These are phyloP conservation scores for Ascosphaera apis DNA, from an alignment of 2,329 filamentous ascomycete genomes.

Conservation along the genomic window DNA sequence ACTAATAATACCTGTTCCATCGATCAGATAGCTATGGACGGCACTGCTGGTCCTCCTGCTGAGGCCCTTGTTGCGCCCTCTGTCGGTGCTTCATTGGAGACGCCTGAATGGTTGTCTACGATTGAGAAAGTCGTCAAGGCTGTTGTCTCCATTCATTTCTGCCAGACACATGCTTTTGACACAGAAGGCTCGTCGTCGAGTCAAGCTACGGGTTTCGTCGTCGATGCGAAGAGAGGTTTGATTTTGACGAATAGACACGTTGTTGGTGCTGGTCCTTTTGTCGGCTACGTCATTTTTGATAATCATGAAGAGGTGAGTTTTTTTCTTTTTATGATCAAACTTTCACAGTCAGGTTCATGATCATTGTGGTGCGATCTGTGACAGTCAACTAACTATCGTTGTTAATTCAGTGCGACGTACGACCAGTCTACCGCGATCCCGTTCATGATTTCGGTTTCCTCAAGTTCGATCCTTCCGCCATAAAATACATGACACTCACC, in stretches of 20 bases:
- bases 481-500: constrained; percentile 88
- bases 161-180: constrained; percentile 92
- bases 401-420: constrained; percentile 54
- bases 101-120: constrained; percentile 81
- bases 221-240: constrained; percentile 79
- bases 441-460: constrained; percentile 97
- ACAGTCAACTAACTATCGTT: neutral
- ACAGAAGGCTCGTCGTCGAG: constrained; percentile 86
- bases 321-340: too few relatives aligned
- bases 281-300: constrained; percentile 95
- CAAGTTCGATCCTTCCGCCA: constrained; percentile 80
- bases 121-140: constrained; percentile 87
- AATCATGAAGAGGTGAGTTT: constrained; percentile 59
- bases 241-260: constrained; percentile 83
- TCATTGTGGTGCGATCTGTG: neutral
- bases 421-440: constrained; percentile 90
- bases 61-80: too few relatives aligned
- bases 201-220: constrained; percentile 92
- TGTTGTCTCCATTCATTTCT: constrained; percentile 97
- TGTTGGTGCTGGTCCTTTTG: constrained; percentile 85
- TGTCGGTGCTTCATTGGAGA: constrained; percentile 27
- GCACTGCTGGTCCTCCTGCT: too few relatives aligned
- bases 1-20: too few relatives aligned
- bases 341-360: too few relatives aligned
- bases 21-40: too few relatives aligned